phyloP scores from a whole-genome alignment of 192 early-diverging fungal genomes.

The Allomyces macrogynus region DNA sequence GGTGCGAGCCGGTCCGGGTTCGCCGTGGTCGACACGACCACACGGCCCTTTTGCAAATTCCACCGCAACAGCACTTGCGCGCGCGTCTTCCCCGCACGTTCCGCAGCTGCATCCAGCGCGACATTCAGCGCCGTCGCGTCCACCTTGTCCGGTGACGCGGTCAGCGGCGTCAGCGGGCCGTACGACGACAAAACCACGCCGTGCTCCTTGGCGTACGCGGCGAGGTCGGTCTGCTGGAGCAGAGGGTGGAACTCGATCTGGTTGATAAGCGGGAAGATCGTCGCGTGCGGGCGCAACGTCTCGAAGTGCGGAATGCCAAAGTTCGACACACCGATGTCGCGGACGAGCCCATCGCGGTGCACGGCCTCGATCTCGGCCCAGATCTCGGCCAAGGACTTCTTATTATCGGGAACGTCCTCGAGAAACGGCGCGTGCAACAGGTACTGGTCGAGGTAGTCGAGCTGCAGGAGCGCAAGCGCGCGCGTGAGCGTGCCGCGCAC shows the following conservation, averaged over 20 bases:
- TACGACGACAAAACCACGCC: conserved; percentile 2
- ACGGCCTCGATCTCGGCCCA: neutral
- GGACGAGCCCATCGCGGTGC: neutral
- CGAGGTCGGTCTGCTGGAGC: conserved; percentile 2
- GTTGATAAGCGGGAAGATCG: neutral
- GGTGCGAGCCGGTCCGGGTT: neutral
- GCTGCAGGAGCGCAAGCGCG: neutral
- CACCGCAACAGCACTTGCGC: neutral
- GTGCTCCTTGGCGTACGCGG: neutral
- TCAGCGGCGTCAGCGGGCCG: conserved; percentile 2
- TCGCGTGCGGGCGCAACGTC: too few species aligned
- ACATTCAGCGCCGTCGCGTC: neutral
- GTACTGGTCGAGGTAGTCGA: conserved; percentile 4
- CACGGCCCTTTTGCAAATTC: conserved; percentile 2
- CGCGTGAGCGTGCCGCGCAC: neutral
- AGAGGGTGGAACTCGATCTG: conserved; percentile 5
- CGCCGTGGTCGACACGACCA: conserved; percentile 1
- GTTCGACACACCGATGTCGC: neutral
- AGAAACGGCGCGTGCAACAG: conserved; percentile 3
- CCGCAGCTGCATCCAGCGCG: neutral
- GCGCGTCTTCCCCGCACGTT: neutral
- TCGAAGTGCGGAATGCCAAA: neutral
- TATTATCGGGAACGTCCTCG: neutral
- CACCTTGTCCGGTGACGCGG: neutral
- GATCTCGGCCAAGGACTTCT: neutral